Conservation (phyloP, 768 basidiomycete species). For the Dictyophora rubrovolvata region DNA sequence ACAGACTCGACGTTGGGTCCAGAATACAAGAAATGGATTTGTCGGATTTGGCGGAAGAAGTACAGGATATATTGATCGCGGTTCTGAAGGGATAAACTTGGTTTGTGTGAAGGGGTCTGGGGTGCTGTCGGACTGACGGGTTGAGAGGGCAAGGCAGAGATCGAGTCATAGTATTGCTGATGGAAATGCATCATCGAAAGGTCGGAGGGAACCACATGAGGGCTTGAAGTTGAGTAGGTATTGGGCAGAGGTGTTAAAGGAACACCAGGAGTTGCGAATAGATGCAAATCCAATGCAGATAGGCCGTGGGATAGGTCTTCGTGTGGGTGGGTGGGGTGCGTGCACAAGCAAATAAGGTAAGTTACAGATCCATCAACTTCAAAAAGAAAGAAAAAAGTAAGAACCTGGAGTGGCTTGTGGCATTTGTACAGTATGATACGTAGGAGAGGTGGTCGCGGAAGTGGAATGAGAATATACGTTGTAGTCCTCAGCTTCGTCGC, state of each 20-base stretch:
- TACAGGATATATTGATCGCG: constrained; percentile 56
- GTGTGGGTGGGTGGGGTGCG: not conserved
- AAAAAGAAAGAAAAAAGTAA: not conserved
- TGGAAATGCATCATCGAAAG: not conserved
- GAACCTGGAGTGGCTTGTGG: constrained; percentile 7
- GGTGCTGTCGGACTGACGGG: not conserved
- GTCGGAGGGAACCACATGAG: not conserved
- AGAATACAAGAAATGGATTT: constrained; percentile 56
- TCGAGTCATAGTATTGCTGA: not conserved
- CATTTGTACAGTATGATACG: constrained; percentile 6
- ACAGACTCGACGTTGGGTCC: constrained; percentile 19
- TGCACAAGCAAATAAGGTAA: not conserved
- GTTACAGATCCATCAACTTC: not conserved
- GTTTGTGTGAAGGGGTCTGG: constrained; percentile 23
- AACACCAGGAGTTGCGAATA: not conserved
- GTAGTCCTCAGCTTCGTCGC: constrained; percentile 8
- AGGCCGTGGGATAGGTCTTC: not conserved
- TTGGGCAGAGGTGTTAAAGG: not conserved
- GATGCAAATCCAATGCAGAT: constrained; percentile 5
- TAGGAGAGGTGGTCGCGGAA: constrained; percentile 5
- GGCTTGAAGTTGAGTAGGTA: not conserved
- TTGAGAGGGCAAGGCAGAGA: not conserved
- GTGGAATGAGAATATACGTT: not conserved
- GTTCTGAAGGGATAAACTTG: constrained; percentile 16
- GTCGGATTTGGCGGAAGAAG: constrained; percentile 65